phyloP scores from a whole-genome alignment of 148 eudicot genomes.

The Dianthus caryophyllus region DNA sequence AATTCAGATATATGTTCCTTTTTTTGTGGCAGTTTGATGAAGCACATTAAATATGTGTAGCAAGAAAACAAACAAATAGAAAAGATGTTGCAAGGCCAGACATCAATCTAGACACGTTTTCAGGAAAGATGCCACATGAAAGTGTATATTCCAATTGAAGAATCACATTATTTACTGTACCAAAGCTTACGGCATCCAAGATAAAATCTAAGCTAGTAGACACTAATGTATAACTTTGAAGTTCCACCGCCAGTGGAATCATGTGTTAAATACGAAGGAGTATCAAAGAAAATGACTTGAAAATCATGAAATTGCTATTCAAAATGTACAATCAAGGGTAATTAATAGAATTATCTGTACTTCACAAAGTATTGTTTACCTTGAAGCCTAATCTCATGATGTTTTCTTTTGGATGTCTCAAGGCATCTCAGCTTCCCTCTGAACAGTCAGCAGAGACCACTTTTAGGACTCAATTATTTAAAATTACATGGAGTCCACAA shows the following conservation, averaged over 20 bases:
- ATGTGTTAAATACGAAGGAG: slow-evolving; percentile 1
- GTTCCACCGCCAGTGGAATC: background rate
- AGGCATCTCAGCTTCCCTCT: slow-evolving; percentile 62
- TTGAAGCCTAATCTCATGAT: slow-evolving; percentile 60
- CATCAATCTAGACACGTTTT: background rate
- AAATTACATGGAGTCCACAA: background rate
- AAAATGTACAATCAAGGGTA: background rate
- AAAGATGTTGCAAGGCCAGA: background rate
- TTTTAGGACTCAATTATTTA: slow-evolving; percentile 13
- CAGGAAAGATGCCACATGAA: background rate
- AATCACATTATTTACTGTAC: background rate
- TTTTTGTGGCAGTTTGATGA: background rate
- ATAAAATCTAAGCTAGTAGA: background rate
- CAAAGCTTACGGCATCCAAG: background rate
- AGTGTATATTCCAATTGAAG: background rate
- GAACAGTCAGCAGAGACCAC: slow-evolving; percentile 32
- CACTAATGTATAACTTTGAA: background rate
- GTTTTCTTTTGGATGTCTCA: slow-evolving; percentile 54
- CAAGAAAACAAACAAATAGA: background rate
- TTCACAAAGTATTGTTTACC: slow-evolving; percentile 35
- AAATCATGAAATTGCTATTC: slow-evolving; percentile 7
- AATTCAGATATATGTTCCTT: background rate
- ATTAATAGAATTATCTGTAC: background rate
- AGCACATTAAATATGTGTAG: background rate
- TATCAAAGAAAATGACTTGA: background rate